Evolutionary conservation across 345 rosid species (phyloP), one percentile per base, ranked within the genome.

Genomic region (Syzygium jambos): DNA sequence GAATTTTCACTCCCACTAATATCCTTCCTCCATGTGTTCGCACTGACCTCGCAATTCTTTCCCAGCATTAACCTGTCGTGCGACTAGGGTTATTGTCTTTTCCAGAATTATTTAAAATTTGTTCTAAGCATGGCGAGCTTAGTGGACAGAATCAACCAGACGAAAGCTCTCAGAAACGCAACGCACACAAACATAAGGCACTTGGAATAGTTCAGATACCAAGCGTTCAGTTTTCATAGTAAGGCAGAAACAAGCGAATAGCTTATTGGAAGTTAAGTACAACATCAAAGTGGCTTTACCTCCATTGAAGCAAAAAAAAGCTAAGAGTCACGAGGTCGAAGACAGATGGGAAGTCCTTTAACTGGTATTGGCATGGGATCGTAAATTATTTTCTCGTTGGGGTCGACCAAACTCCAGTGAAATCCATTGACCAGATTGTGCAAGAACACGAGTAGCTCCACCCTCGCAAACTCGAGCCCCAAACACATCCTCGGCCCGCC

Each of bases 401-500:
- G 88, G 8, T 6, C 52, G 84, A 59, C 14, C 30, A 89, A 43
- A 14, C 86, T 88, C 92, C 92, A 89, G 15, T 59, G 49, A 87
- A 90, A 90, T 49, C 78, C 85, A 1, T 49, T 86, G 25, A 89
- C 78, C 56, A 90, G 52, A 73, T 87, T 65, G 85, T 89, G 92
- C 56, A 90, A 56, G 87, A 90, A 90, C 51, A 87, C 86, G 4
- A 90, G 89, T 1, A 89, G 86, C 84, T 86, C 85, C 25, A 86
- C n/a, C 22, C 86, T 73, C 5, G 88, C 89, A 19, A 56, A 88
- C 27, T 87, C 89, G 19, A 77, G 49, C 19, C 92, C 92, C 41
- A 86, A 34, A 82, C 90, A 90, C 78, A 89, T 89, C 85, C 91
- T 88, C 22, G 90, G 87, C n/a, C 91, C 91, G 2, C 90, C 91